These are phyloP conservation scores for Eucalyptus sp. DNA, from an alignment of 345 rosid genomes.

Conservation along the genomic window DNA sequence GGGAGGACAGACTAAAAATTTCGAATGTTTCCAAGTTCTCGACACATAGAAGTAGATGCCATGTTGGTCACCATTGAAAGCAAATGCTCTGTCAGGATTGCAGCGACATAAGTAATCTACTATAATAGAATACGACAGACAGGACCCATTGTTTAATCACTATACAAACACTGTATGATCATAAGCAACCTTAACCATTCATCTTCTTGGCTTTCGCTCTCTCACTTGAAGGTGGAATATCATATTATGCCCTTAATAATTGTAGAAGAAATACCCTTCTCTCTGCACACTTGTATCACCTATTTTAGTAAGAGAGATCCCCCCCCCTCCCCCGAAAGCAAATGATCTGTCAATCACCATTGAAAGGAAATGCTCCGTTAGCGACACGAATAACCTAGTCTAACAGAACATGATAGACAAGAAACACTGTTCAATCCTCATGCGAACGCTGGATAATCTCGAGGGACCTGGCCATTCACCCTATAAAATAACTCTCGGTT, in stretches of 20 bases:
- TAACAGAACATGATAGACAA: background rate
- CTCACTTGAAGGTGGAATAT: background rate
- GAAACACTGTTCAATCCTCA: background rate
- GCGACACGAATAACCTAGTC: fast-evolving
- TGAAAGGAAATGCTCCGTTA: background rate
- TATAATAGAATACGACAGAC: fast-evolving
- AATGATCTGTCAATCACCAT: background rate
- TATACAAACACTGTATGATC: background rate
- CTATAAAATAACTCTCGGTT: background rate
- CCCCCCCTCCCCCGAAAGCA: background rate
- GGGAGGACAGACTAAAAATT: background rate
- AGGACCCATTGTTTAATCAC: background rate
- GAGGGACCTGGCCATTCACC: background rate
- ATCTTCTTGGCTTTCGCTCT: background rate
- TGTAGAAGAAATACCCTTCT: background rate
- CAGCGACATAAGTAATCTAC: fast-evolving
- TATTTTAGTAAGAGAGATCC: background rate
- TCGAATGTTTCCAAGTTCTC: background rate
- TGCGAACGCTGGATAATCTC: fast-evolving
- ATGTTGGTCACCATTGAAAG: background rate
- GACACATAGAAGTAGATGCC: fast-evolving
- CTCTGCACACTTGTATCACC: background rate
- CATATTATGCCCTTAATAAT: background rate
- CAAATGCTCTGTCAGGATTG: fast-evolving
- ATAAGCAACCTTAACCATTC: background rate